phyloP scores from a whole-genome alignment of 768 basidiomycete genomes.

The Cantharellus cinnabarinus region DNA sequence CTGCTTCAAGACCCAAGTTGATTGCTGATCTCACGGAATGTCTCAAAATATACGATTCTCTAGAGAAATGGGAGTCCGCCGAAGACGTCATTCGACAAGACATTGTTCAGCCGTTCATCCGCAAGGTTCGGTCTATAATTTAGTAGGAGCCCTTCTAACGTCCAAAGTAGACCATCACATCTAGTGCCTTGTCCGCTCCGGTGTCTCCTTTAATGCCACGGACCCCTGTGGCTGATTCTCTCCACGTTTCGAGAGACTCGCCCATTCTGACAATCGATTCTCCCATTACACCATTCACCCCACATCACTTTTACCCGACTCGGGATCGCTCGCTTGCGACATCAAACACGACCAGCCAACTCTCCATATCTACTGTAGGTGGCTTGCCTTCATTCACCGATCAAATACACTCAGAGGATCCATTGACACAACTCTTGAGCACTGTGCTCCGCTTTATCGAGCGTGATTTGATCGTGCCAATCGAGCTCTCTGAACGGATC shows the following conservation, averaged over 20 bases:
- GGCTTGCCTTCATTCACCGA: conserved; percentile 6
- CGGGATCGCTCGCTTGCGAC: no score
- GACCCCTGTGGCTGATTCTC: conserved; percentile 31
- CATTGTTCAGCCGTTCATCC: conserved; percentile 54
- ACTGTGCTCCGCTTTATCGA: conserved; percentile 64
- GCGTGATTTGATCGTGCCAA: conserved; percentile 47
- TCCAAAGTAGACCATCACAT: conserved; percentile 44
- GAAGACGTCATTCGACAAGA: conserved; percentile 65
- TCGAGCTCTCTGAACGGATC: conserved; percentile 50
- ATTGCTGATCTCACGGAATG: conserved; percentile 56
- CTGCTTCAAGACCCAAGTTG: conserved; percentile 35
- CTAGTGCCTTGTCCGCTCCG: conserved; percentile 43
- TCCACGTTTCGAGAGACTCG: conserved; percentile 5
- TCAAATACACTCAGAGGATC: conserved; percentile 30
- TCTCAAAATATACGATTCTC: conserved; percentile 53
- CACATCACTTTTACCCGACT: conserved; percentile 13
- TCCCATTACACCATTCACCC: conserved; percentile 35
- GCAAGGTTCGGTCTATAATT: conserved; percentile 34
- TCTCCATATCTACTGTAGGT: no score
- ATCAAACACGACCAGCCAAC: no score
- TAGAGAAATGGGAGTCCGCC: conserved; percentile 71
- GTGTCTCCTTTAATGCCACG: conserved; percentile 59
- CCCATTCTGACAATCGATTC: conserved; percentile 11
- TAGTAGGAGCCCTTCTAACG: neutral
- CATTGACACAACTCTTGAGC: conserved; percentile 62